Conservation (phyloP, 1,284 basidiomycete genomes). For the Filobasidium uniguttulatum region DNA sequence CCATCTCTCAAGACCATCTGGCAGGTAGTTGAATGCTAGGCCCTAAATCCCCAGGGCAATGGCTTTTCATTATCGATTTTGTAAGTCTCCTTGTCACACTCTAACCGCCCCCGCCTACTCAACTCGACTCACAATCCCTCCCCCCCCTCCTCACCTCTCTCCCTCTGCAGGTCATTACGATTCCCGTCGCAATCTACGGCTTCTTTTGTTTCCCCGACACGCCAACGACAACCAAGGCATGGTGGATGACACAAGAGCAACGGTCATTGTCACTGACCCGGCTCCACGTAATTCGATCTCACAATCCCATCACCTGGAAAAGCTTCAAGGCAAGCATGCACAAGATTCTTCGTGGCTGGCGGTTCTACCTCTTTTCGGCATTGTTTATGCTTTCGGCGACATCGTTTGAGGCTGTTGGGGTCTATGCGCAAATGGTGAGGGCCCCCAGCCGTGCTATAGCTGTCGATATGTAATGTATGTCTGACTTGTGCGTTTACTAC, state of each 20-base stretch:
- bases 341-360: constrained; percentile 19
- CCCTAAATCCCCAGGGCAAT: too few species aligned
- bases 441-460: constrained; percentile 13
- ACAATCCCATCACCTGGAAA: constrained; percentile 21
- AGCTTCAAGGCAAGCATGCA: constrained; percentile 18
- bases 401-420: constrained; percentile 25
- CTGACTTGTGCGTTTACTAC: not conserved
- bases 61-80: constrained; percentile 29
- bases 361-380: constrained; percentile 24
- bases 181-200: constrained; percentile 27
- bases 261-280: constrained; percentile 20
- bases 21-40: not conserved
- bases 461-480: too few species aligned
- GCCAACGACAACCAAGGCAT: constrained; percentile 25
- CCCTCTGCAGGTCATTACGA: not conserved
- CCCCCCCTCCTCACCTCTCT: too few species aligned
- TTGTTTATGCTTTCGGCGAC: constrained; percentile 25
- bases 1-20: too few species aligned
- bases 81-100: constrained; percentile 11
- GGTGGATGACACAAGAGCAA: constrained; percentile 28
- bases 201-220: constrained; percentile 31
- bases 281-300: constrained; percentile 17
- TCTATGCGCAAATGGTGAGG: constrained; percentile 27
- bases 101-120: too few species aligned
- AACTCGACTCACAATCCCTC: not conserved